Conservation (phyloP, 768 basidiomycete genomes). For the Favolaschia claudopus region DNA sequence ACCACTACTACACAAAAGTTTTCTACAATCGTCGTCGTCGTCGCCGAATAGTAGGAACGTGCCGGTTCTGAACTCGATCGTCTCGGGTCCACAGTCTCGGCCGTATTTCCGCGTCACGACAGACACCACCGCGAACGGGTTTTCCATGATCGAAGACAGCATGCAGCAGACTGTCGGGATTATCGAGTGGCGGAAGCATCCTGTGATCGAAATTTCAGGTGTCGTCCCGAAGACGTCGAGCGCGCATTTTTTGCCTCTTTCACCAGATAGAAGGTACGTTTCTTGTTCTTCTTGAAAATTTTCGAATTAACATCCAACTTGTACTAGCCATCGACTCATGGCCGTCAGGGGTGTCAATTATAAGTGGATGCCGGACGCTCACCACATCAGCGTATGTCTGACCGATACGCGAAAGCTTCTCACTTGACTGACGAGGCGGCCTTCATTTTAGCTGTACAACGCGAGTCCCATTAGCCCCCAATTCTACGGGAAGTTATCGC, state of each 20-base stretch:
- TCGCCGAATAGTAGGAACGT: too few species aligned
- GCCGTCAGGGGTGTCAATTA: slow-evolving; percentile 6
- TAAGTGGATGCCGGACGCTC: slow-evolving; percentile 16
- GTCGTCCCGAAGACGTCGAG: slow-evolving; percentile 39
- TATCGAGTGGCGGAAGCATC: slow-evolving; percentile 44
- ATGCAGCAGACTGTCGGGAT: slow-evolving; percentile 42
- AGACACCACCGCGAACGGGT: slow-evolving; percentile 37
- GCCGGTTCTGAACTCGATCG: slow-evolving; percentile 45
- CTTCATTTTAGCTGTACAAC: slow-evolving; percentile 10
- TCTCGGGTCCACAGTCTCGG: slow-evolving; percentile 46
- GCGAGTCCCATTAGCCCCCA: slow-evolving; percentile 7
- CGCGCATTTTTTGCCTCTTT: slow-evolving; percentile 46
- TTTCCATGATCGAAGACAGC: slow-evolving; percentile 45
- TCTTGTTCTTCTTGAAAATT: neutral
- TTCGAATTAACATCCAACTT: neutral
- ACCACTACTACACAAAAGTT: too few species aligned
- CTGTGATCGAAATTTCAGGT: slow-evolving; percentile 42
- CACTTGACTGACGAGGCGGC: neutral
- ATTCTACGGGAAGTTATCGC: slow-evolving; percentile 14
- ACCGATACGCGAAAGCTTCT: neutral
- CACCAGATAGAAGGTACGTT: slow-evolving; percentile 43
- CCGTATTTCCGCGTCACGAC: slow-evolving; percentile 48
- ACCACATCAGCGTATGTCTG: slow-evolving; percentile 6
- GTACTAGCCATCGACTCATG: slow-evolving; percentile 15
- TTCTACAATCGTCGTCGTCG: too few species aligned